Evolutionary conservation across 1,284 basidiomycete species (phyloP).

Genomic region (Hemileia vastatrix): DNA sequence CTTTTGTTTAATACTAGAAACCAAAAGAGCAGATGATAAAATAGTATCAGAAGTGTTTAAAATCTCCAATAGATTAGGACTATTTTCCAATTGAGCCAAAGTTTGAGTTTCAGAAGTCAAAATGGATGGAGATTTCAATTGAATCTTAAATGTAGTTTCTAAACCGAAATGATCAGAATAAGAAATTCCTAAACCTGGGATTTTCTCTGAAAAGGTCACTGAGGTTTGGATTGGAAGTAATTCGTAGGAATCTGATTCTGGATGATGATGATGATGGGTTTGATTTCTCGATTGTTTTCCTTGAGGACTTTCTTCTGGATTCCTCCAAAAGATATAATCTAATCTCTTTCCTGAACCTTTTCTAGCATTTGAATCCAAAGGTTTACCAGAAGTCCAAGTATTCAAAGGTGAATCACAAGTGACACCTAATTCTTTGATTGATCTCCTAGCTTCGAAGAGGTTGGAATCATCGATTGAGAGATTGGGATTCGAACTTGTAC

Average conservation of each 20-base stretch:
- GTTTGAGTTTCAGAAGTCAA: no score
- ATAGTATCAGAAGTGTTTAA: no score
- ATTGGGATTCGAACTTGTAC: conserved; percentile 23
- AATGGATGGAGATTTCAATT: no score
- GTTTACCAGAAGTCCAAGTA: conserved; percentile 72
- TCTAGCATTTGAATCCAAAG: conserved; percentile 25
- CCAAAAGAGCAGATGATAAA: no score
- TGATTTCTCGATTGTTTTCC: conserved; percentile 1
- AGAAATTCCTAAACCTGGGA: conserved; percentile 64
- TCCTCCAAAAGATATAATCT: conserved; percentile 91
- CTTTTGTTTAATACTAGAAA: no score
- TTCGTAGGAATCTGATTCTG: no score
- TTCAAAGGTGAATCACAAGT: conserved; percentile 92
- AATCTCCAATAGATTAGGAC: no score
- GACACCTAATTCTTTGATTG: conserved; percentile 62
- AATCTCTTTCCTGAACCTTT: conserved; percentile 68
- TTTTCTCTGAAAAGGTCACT: conserved; percentile 63
- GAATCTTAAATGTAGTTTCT: conserved; percentile 46
- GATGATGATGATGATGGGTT: no score
- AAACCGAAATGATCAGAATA: conserved; percentile 93
- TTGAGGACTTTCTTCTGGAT: conserved; percentile 1
- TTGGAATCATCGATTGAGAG: conserved; percentile 49
- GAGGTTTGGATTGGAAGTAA: conserved; percentile 41
- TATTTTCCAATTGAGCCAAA: no score
- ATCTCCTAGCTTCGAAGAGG: conserved; percentile 36